Evolutionary conservation across 1,284 basidiomycete genomes (phyloP).

Genomic region (Ustilago nuda): DNA sequence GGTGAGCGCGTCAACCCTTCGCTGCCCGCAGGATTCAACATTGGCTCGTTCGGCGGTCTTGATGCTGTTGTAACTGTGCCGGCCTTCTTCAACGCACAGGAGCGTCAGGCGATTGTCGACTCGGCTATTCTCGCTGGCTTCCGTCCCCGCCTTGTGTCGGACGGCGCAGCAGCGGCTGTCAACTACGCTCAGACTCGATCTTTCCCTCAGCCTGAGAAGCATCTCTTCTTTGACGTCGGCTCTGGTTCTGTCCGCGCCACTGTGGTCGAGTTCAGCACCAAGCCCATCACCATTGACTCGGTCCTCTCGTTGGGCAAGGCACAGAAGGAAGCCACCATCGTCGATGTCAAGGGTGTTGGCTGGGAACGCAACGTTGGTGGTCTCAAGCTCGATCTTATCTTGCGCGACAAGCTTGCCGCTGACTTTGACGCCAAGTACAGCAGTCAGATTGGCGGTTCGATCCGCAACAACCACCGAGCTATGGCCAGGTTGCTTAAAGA

Average conservation of each 20-base stretch:
- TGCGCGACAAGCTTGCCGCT: slow-evolving; percentile 83
- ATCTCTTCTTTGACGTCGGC: slow-evolving; percentile 94
- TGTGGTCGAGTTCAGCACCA: slow-evolving; percentile 78
- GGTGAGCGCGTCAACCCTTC: slow-evolving; percentile 68
- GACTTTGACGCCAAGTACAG: slow-evolving; percentile 78
- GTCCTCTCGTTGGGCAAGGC: slow-evolving; percentile 72
- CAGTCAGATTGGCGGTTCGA: slow-evolving; percentile 48
- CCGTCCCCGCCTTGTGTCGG: slow-evolving; percentile 85
- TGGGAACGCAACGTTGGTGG: slow-evolving; percentile 84
- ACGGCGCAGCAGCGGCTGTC: slow-evolving; percentile 76
- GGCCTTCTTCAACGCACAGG: slow-evolving; percentile 74
- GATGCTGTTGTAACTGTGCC: slow-evolving; percentile 68
- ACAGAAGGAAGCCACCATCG: slow-evolving; percentile 76
- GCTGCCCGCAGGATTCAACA: slow-evolving; percentile 52
- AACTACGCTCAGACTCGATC: slow-evolving; percentile 91
- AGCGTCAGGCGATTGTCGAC: slow-evolving; percentile 82
- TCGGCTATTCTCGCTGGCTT: slow-evolving; percentile 91
- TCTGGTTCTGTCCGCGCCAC: slow-evolving; percentile 88
- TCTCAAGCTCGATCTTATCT: slow-evolving; percentile 82
- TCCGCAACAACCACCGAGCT: slow-evolving; percentile 77
- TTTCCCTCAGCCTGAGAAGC: slow-evolving; percentile 79
- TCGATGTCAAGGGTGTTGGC: slow-evolving; percentile 82
- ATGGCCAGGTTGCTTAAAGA: slow-evolving; percentile 96
- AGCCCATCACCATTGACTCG: slow-evolving; percentile 58
- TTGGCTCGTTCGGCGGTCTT: slow-evolving; percentile 62